A percentile compares a stretch with the other conserved stretches of the same genome.
Conservation (phyloP, 371 early-diverging fungal genomes). For the Mucor circinelloides region DNA sequence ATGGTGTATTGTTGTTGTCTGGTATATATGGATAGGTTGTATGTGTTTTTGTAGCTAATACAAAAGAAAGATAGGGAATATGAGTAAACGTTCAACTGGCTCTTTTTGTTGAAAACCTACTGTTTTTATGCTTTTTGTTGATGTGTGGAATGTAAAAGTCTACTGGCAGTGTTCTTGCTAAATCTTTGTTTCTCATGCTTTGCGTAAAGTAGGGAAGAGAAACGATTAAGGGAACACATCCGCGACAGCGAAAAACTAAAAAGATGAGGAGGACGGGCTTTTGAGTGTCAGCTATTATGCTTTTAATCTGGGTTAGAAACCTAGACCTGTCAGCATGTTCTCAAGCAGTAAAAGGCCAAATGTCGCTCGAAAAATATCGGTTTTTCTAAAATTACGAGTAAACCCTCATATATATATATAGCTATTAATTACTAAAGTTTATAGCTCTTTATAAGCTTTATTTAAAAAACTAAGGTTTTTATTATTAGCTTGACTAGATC, state of each 20-base stretch:
- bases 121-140: neutral
- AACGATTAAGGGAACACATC: neutral
- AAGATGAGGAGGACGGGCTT: too few species aligned
- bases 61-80: too few species aligned
- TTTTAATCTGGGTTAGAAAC: too few species aligned
- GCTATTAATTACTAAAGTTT: too few species aligned
- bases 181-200: neutral
- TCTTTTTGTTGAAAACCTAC: neutral
- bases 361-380: too few species aligned
- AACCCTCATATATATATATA: too few species aligned
- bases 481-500: too few species aligned
- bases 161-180: neutral
- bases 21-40: neutral
- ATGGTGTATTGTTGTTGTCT: neutral
- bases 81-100: neutral
- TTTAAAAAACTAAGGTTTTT: too few species aligned
- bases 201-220: neutral
- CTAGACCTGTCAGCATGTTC: too few species aligned
- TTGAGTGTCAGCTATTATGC: too few species aligned
- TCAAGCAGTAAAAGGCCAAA: neutral
- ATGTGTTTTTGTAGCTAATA: neutral
- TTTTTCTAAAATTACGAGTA: too few species aligned
- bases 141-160: constrained; percentile 7
- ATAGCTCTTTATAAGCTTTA: too few species aligned
- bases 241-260: neutral